phyloP scores from a whole-genome alignment of 148 eudicot genomes.

The Polygonum aviculare region DNA sequence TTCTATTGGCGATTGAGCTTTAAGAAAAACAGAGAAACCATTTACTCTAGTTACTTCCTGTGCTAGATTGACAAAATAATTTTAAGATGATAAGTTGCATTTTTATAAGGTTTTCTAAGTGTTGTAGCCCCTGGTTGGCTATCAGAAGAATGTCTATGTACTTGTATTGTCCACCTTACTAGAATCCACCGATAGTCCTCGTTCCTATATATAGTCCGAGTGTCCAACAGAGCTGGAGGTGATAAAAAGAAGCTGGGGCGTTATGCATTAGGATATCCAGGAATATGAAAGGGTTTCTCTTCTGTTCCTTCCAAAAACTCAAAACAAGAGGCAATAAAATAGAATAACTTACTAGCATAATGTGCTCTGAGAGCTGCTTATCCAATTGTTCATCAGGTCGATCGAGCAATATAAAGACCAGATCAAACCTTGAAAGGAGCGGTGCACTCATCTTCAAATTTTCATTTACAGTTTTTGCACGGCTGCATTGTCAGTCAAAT shows the following conservation, averaged over 20 bases:
- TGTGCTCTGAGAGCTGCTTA: constrained; percentile 92
- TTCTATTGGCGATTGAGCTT: not conserved
- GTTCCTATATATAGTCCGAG: constrained; percentile 1
- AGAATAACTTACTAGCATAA: constrained; percentile 75
- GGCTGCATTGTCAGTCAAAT: constrained; percentile 44
- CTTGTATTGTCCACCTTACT: not conserved
- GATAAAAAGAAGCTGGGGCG: not conserved
- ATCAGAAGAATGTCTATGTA: not conserved
- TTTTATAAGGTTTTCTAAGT: not conserved
- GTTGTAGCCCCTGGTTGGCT: not conserved
- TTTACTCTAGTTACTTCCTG: not conserved
- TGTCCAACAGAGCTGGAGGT: not conserved
- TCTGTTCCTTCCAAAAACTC: not conserved
- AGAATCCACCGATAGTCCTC: not conserved
- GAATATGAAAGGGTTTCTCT: not conserved
- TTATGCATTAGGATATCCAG: not conserved
- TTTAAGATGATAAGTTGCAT: constrained; percentile 3
- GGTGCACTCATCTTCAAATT: constrained; percentile 94
- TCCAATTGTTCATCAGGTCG: constrained; percentile 85
- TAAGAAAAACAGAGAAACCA: not conserved
- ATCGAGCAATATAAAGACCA: constrained; percentile 94
- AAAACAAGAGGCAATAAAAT: not conserved
- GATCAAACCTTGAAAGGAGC: constrained; percentile 91
- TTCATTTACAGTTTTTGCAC: constrained; percentile 97
- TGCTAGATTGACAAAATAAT: not conserved